Evolutionary conservation across 495 filamentous ascomycete genomes (phyloP), one percentile per base, ranked within the genome.

Genomic region (Haplographium delicatum): DNA sequence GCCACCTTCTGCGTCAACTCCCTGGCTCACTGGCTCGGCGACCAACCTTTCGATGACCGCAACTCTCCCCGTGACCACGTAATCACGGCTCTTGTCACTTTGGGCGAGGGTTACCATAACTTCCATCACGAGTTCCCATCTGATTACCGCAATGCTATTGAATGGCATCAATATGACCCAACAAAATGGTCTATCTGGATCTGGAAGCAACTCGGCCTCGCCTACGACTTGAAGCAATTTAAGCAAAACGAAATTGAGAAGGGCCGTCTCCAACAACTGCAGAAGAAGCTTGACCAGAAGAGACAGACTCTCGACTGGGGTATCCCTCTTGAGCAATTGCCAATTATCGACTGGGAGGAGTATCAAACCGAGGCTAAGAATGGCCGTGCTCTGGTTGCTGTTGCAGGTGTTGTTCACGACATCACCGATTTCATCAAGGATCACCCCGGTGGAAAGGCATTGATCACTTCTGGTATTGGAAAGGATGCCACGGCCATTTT

Each of bases 71-170:
- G 93, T 63, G 93, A 98, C 65, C 93, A 96, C 69, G 80, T 95
- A 63, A 84, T 98, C 69, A 98, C 93, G 37, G 93, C 93, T 41
- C 72, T 98, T 10, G 87, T 94, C 48, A 98, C 93, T 39, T 88
- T 98, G 24, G 93, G 93, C 42, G 93, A 98, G 69, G 93, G 93
- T 44, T 98, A 98, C 75, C 91, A 97, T 79, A 89, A 89, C 72
- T 98, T 98, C 83, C 93, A 98, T 76, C 93, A 98, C 78, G 93
- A 98, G 66, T 98, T 98, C 74, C 93, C 93, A 45, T 94, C 88
- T 11, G 93, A 98, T 69, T 96, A 96, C 85, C 89, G 93, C 65
- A 98, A 98, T 68, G 93, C 91, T 44, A 94, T 98, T 56, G 76
- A 96, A 64, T 96, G 90, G 89, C 86, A 86, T 75, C 93, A 98